phyloP scores from a whole-genome alignment of 2,329 filamentous ascomycete genomes.

The Bertia moriformis region DNA sequence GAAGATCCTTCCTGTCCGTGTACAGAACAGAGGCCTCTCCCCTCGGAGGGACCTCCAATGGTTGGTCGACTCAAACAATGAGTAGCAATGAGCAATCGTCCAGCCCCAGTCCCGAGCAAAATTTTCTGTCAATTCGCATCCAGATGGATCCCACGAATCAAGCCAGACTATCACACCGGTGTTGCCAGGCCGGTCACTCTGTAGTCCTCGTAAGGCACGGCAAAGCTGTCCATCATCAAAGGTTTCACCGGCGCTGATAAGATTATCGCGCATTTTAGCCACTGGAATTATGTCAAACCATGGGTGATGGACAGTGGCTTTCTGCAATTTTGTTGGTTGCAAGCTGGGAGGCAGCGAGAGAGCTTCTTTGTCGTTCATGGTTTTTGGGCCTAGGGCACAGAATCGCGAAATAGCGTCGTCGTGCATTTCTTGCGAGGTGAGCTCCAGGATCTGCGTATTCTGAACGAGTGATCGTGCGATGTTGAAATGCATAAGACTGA shows the following conservation, averaged over 20 bases:
- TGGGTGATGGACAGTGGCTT: slow-evolving; percentile 13
- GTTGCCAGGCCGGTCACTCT: background rate
- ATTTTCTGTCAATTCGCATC: background rate
- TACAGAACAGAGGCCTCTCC: no score
- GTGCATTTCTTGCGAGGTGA: no score
- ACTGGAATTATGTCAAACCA: slow-evolving; percentile 21
- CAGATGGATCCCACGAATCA: background rate
- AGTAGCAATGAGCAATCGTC: background rate
- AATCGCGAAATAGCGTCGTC: slow-evolving; percentile 8
- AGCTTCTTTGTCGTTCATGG: background rate
- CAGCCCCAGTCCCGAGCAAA: background rate
- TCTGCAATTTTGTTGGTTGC: slow-evolving; percentile 14
- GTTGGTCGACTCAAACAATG: background rate
- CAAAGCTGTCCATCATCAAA: slow-evolving; percentile 9
- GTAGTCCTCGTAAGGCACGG: background rate
- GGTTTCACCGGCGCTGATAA: slow-evolving; percentile 8
- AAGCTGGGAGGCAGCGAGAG: slow-evolving; percentile 5
- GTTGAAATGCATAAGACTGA: no score
- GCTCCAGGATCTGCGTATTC: no score
- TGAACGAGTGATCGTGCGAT: no score
- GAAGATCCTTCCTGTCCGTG: no score
- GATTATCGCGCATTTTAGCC: slow-evolving; percentile 16
- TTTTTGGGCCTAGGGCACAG: background rate
- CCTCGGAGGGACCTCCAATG: background rate
- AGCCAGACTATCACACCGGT: background rate